These are phyloP conservation scores for Lojkania enalia DNA, from an alignment of 2,329 filamentous ascomycete species.

Conservation along the genomic window DNA sequence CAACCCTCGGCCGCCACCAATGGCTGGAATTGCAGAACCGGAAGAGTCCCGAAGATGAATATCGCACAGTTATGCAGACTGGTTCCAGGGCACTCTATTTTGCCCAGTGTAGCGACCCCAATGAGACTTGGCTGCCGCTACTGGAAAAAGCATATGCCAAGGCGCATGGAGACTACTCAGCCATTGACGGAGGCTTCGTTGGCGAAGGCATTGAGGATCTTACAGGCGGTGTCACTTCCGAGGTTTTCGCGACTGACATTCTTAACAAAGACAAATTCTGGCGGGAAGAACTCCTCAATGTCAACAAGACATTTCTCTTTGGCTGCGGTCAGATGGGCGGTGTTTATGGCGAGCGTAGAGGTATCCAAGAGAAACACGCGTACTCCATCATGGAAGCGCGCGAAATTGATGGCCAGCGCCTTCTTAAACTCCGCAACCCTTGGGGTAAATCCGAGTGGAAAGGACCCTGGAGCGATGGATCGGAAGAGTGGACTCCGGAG, in stretches of 20 bases:
- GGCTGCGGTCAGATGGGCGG: conserved; percentile 69
- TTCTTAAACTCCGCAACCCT: conserved; percentile 62
- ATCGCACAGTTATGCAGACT: conserved; percentile 69
- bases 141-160: conserved; percentile 85
- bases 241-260: conserved; percentile 70
- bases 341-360: conserved; percentile 60
- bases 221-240: conserved; percentile 70
- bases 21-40: conserved; percentile 73
- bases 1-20: conserved; percentile 70
- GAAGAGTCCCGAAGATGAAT: conserved; percentile 71
- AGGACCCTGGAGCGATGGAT: conserved; percentile 80
- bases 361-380: conserved; percentile 55
- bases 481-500: conserved; percentile 80
- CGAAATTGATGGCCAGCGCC: conserved; percentile 63
- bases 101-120: conserved; percentile 72
- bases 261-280: conserved; percentile 81
- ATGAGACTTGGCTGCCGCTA: conserved; percentile 81
- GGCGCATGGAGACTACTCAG: conserved; percentile 76
- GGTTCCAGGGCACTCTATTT: conserved; percentile 79
- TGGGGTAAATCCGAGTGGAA: conserved; percentile 84
- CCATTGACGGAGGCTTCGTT: conserved; percentile 75
- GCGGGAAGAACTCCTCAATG: conserved; percentile 76
- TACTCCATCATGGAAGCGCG: conserved; percentile 63
- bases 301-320: conserved; percentile 79
- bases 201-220: conserved; percentile 64